Conservation (phyloP, 768 basidiomycete genomes). For the Gloeophyllum trabeum region DNA sequence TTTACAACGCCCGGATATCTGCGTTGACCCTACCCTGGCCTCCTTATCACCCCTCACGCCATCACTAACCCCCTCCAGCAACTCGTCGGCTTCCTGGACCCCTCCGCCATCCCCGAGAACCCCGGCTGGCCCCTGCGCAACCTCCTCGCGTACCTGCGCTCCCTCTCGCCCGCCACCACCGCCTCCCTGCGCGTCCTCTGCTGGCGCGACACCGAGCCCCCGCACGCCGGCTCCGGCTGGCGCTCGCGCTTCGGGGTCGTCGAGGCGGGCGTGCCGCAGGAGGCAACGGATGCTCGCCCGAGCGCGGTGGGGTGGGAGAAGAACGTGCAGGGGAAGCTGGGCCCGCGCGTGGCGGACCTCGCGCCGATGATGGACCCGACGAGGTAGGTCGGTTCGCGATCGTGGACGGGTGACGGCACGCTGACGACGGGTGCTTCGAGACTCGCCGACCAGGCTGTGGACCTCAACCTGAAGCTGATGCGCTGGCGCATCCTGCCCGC, state of each 20-base stretch:
- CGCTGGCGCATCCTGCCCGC: conserved; percentile 90
- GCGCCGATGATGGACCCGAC: conserved; percentile 95
- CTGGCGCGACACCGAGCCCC: conserved; percentile 59
- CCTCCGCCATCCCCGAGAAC: conserved; percentile 49
- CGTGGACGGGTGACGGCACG: not conserved
- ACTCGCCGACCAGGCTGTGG: conserved; percentile 94
- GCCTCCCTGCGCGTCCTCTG: conserved; percentile 53
- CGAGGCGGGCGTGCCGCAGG: conserved; percentile 15
- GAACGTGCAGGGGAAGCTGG: conserved; percentile 79
- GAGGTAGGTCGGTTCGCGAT: conserved; percentile 29
- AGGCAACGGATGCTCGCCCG: conserved; percentile 21
- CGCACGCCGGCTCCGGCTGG: conserved; percentile 30
- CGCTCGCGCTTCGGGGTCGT: conserved; percentile 56
- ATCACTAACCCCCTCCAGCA: conserved; percentile 16
- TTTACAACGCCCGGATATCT: conserved; percentile 16
- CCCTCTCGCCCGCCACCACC: conserved; percentile 39
- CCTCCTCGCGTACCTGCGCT: conserved; percentile 70
- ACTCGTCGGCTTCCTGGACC: conserved; percentile 40
- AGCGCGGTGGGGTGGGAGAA: conserved; percentile 93
- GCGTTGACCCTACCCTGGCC: conserved; percentile 71
- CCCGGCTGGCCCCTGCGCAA: conserved; percentile 90
- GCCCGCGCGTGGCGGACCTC: conserved; percentile 79
- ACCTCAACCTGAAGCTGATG: conserved; percentile 96
- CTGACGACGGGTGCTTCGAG: conserved; percentile 23
- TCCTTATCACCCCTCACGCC: conserved; percentile 9